Base-by-base conservation (phyloP, 2,329 filamentous ascomycete genomes). In the Fusarium tjaetaba region DNA sequence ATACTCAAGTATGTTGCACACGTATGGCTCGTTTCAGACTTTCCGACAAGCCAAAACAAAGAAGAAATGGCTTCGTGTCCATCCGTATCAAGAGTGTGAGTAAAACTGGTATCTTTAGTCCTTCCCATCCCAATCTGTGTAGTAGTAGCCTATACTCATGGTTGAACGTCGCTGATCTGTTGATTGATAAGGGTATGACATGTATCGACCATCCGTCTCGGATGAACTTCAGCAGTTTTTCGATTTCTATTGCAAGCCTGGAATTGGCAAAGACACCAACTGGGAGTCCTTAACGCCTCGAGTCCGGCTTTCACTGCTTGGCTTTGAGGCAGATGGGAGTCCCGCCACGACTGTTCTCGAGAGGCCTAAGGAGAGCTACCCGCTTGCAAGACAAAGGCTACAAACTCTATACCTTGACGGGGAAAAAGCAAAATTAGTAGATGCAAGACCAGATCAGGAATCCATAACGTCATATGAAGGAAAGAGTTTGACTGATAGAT, bases 1-100 rank as follows among this genome's bases (percentile, higher is more conserved):
- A 3, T 65, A 63, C n/a, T 65, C 62, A 1, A 62, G 43, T 22
- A 48, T 41, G 57, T 11, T 64, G 18, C 61, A 64, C 3, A 51
- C 56, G 0, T 43, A 62, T 15, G 32, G 60, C 16, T 42, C 51
- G 11, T 46, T 62, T 5, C 51, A 62, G 11, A 45, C 51, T 15
- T 62, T 62, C 8, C 32, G 39, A 4, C 22, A 22, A 20, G 53
- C 53, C 6, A 34, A 14, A 24, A 43, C 39, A 13, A 42, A 45
- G n/a, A 34, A 11, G 24, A 62, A 62, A 16, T 58, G 51, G 51
- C 60, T 62, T 24, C 30, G 60, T 14, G 39, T 62, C 8, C 51
- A 46, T 18, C 51, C 51, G 10, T 57, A 30, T 20, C 51, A 62
- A 28, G 60, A 62, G 13, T 62, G 51, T 56, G 43, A 43, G 26